phyloP scores from a whole-genome alignment of 1,139 yeast genomes.

The Arxiozyma bovina region DNA sequence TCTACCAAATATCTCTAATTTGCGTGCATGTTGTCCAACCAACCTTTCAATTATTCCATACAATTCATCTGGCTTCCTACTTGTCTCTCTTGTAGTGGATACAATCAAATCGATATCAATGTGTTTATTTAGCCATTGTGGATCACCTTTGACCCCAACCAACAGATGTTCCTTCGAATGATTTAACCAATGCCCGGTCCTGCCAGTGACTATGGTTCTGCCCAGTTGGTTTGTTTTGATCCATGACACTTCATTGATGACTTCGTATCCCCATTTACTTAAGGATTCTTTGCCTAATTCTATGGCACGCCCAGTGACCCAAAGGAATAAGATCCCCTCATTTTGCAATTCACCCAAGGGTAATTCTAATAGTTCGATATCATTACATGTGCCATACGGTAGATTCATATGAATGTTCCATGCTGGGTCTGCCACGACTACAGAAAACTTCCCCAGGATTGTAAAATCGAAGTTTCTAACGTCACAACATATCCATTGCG shows the following conservation, averaged over 20 bases:
- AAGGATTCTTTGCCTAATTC: slow-evolving; percentile 78
- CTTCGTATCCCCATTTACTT: slow-evolving; percentile 70
- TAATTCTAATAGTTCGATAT: slow-evolving; percentile 56
- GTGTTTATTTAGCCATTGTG: slow-evolving; percentile 58
- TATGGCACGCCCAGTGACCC: slow-evolving; percentile 94
- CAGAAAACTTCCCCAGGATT: slow-evolving; percentile 75
- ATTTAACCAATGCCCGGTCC: slow-evolving; percentile 95
- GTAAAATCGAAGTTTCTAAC: slow-evolving; percentile 61
- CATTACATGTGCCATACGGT: slow-evolving; percentile 72
- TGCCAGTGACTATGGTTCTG: slow-evolving; percentile 84
- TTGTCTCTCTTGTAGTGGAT: slow-evolving; percentile 77
- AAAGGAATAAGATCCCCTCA: slow-evolving; percentile 72
- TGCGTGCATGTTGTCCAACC: slow-evolving; percentile 67
- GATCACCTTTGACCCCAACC: slow-evolving; percentile 76
- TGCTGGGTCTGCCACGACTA: slow-evolving; percentile 82
- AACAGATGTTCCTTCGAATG: slow-evolving; percentile 88
- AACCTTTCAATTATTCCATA: slow-evolving; percentile 80
- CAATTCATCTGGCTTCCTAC: slow-evolving; percentile 81
- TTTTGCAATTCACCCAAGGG: slow-evolving; percentile 64
- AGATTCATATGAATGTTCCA: slow-evolving; percentile 82
- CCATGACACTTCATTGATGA: slow-evolving; percentile 81
- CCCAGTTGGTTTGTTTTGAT: slow-evolving; percentile 79
- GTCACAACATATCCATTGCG: slow-evolving; percentile 87
- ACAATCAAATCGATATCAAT: slow-evolving; percentile 72
- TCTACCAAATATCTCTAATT: slow-evolving; percentile 82